Conservation (phyloP, 1,284 basidiomycete species). For the Pseudomicrostroma phylloplanum region DNA sequence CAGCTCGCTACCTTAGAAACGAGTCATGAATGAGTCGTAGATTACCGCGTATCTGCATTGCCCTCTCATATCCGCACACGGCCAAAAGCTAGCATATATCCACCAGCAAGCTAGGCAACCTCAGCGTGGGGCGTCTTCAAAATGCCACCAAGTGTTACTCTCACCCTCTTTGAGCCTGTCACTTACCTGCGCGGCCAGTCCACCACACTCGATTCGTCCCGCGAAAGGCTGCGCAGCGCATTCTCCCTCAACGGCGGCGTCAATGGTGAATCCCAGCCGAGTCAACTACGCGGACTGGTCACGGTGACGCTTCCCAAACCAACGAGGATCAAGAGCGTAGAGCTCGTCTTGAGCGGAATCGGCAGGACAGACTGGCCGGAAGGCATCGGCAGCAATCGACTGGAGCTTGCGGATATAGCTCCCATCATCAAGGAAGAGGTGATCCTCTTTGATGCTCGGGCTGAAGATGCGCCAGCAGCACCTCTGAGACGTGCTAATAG, state of each 20-base stretch:
- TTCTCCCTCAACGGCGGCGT: constrained; percentile 26
- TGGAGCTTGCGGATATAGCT: constrained; percentile 76
- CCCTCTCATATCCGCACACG: no score
- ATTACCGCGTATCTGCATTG: no score
- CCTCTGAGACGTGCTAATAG: constrained; percentile 60
- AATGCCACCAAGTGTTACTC: neutral
- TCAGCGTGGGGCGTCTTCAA: no score
- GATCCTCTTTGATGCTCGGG: constrained; percentile 65
- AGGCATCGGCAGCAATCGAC: constrained; percentile 72
- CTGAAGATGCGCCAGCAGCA: constrained; percentile 16
- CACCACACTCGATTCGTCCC: constrained; percentile 17
- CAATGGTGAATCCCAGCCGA: constrained; percentile 58
- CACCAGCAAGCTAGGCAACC: no score
- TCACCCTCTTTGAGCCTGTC: constrained; percentile 35
- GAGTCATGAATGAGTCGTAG: no score
- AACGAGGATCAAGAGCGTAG: constrained; percentile 77
- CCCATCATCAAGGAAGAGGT: constrained; percentile 67
- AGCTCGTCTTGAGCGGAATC: constrained; percentile 69
- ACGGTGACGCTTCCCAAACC: constrained; percentile 73
- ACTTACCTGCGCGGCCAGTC: constrained; percentile 44
- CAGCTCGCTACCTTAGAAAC: no score
- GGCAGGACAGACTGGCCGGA: constrained; percentile 70
- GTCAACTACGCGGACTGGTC: constrained; percentile 80
- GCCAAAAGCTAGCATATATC: no score
- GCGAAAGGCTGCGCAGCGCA: constrained; percentile 13